A percentile compares a stretch with the other conserved stretches of the same genome.
These are phyloP conservation scores for Hypoxylon sp. DNA, from an alignment of 2,329 filamentous ascomycete species.

Conservation along the genomic window DNA sequence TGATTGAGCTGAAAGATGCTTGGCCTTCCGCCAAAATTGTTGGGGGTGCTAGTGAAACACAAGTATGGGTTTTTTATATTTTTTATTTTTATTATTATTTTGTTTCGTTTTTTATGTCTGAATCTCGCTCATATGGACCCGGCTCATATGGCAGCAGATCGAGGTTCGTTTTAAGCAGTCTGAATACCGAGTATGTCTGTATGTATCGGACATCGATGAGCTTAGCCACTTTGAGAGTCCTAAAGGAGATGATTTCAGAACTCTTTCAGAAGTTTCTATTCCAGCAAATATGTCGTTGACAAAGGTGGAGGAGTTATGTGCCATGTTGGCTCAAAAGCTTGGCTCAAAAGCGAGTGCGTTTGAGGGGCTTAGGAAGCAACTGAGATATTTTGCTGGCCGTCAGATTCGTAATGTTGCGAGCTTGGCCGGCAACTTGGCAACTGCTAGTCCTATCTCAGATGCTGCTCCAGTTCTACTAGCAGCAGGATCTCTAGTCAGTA, in stretches of 20 bases:
- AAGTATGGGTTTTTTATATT: slow-evolving; percentile 37
- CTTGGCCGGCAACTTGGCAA: slow-evolving; percentile 90
- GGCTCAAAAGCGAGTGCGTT: slow-evolving; percentile 80
- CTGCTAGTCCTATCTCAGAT: slow-evolving; percentile 94
- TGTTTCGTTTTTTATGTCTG: not conserved
- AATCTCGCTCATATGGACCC: not conserved
- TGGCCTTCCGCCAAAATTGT: slow-evolving; percentile 91
- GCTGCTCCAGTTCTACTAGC: slow-evolving; percentile 92
- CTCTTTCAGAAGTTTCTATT: slow-evolving; percentile 37
- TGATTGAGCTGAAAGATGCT: slow-evolving; percentile 88
- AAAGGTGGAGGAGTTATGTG: slow-evolving; percentile 87
- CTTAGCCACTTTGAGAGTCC: slow-evolving; percentile 82
- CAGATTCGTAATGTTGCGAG: slow-evolving; percentile 96
- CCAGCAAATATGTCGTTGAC: slow-evolving; percentile 80
- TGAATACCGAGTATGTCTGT: slow-evolving; percentile 88
- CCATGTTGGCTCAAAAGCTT: slow-evolving; percentile 85
- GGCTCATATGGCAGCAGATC: slow-evolving; percentile 77
- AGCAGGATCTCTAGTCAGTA: slow-evolving; percentile 82
- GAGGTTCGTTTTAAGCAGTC: slow-evolving; percentile 97
- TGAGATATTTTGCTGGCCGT: slow-evolving; percentile 91
- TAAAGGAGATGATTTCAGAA: slow-evolving; percentile 77
- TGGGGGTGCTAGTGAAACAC: slow-evolving; percentile 84
- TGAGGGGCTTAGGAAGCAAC: slow-evolving; percentile 86
- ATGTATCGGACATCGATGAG: slow-evolving; percentile 90
- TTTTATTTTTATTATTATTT: no score